These are phyloP conservation scores for Colletotrichum karsti DNA, from an alignment of 2,329 filamentous ascomycete species.

Conservation along the genomic window DNA sequence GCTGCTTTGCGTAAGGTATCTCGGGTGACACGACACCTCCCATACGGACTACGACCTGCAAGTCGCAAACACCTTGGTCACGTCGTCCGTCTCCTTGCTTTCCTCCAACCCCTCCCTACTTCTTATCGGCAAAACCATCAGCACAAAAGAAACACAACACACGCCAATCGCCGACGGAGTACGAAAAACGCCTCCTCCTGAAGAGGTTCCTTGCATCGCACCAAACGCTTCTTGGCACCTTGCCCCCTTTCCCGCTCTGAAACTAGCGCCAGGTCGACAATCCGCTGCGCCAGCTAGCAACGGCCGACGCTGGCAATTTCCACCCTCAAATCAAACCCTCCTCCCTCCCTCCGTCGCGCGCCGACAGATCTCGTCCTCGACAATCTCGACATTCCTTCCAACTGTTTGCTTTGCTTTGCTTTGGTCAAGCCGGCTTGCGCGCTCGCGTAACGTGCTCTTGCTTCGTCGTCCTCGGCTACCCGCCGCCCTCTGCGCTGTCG, in stretches of 20 bases:
- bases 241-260: not conserved
- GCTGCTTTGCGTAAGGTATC: too few species aligned
- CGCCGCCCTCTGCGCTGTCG: not conserved
- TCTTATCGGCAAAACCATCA: not conserved
- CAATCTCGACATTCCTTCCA: not conserved
- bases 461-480: not conserved
- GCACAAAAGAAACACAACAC: too few species aligned
- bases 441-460: not conserved
- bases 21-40: not conserved
- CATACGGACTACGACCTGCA: not conserved
- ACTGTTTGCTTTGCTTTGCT: not conserved
- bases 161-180: too few species aligned
- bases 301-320: not conserved
- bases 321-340: constrained; percentile 6
- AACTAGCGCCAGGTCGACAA: not conserved
- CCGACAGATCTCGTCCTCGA: not conserved
- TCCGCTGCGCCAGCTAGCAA: not conserved
- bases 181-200: not conserved
- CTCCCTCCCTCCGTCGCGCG: not conserved
- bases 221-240: not conserved
- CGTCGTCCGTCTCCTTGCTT: not conserved
- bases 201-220: not conserved
- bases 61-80: not conserved
- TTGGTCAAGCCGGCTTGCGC: not conserved
- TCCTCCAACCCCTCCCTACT: not conserved